Evolutionary conservation across 805 yeast genomes (phyloP).

Genomic region (Barnettozyma botsteinii): DNA sequence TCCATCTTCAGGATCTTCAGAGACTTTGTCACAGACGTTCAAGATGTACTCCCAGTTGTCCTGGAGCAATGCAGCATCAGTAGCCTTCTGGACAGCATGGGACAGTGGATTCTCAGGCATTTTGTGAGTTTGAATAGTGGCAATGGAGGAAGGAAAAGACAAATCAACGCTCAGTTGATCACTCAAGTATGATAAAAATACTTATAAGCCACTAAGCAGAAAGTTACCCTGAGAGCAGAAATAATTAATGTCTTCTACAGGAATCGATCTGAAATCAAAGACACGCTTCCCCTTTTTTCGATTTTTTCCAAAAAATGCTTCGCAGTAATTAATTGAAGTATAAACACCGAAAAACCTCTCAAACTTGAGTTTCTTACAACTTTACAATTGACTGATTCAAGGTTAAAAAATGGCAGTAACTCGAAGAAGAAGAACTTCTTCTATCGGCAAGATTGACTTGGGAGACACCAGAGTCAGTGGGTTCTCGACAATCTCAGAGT

Average conservation of each 20-base stretch:
- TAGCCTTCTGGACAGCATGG: slow-evolving; percentile 38
- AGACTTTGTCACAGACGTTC: slow-evolving; percentile 62
- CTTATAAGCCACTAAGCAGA: no score
- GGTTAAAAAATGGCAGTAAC: background rate
- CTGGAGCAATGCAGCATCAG: slow-evolving; percentile 53
- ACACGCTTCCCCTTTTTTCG: background rate
- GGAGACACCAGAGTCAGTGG: slow-evolving; percentile 71
- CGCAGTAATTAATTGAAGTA: no score
- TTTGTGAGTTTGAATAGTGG: background rate
- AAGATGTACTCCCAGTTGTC: slow-evolving; percentile 67
- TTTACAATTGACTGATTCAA: no score
- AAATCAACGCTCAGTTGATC: no score
- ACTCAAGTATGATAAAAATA: no score
- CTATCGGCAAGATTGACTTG: slow-evolving; percentile 67
- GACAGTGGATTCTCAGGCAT: background rate
- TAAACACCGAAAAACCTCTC: no score
- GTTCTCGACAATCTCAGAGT: slow-evolving; percentile 58
- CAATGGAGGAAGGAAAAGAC: background rate
- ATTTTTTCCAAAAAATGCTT: no score
- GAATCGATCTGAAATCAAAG: background rate
- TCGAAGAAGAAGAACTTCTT: slow-evolving; percentile 48
- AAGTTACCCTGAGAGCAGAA: no score
- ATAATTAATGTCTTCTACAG: no score
- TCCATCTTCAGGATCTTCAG: slow-evolving; percentile 55
- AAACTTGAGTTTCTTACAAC: no score